A percentile compares a stretch with the other conserved stretches of the same genome.
Conservation (phyloP, 768 basidiomycete species). For the Amanita rimosa region DNA sequence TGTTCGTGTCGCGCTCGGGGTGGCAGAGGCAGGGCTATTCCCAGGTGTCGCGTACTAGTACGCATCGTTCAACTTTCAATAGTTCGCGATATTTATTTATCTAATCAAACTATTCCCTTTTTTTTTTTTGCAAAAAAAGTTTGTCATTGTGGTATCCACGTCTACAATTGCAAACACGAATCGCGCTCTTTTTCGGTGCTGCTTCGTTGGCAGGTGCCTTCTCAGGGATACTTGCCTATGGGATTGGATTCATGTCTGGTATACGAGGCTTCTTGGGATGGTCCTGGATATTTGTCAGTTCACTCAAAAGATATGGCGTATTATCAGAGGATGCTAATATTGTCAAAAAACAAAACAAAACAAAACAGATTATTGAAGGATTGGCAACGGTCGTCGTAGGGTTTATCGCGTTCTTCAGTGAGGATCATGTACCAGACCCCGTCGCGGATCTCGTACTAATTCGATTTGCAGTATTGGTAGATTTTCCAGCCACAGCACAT, state of each 20-base stretch:
- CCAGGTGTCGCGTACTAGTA: conserved; percentile 70
- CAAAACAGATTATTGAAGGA: conserved; percentile 61
- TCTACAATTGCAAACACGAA: conserved; percentile 44
- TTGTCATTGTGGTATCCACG: conserved; percentile 63
- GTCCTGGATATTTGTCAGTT: conserved; percentile 59
- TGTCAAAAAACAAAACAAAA: too few relatives aligned
- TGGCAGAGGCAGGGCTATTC: conserved; percentile 62
- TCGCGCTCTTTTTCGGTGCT: conserved; percentile 58
- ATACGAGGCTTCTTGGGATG: conserved; percentile 39
- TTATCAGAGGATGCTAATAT: neutral
- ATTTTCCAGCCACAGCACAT: conserved; percentile 46
- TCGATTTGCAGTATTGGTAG: conserved; percentile 37
- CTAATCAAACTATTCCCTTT: neutral
- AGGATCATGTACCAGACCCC: neutral
- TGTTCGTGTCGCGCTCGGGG: conserved; percentile 19
- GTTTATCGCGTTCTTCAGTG: conserved; percentile 39
- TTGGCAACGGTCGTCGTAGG: conserved; percentile 49
- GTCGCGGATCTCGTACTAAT: neutral
- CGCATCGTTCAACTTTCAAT: conserved; percentile 10
- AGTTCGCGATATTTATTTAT: neutral
- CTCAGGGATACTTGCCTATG: conserved; percentile 48
- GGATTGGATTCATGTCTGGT: conserved; percentile 41
- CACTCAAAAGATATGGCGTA: neutral
- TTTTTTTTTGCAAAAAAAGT: too few relatives aligned
- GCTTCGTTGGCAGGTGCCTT: conserved; percentile 57